Percentiles rank a stretch among this genome's conserved stretches.
phyloP scores from a whole-genome alignment of 1,284 basidiomycete genomes.

The Coniophora puteana region DNA sequence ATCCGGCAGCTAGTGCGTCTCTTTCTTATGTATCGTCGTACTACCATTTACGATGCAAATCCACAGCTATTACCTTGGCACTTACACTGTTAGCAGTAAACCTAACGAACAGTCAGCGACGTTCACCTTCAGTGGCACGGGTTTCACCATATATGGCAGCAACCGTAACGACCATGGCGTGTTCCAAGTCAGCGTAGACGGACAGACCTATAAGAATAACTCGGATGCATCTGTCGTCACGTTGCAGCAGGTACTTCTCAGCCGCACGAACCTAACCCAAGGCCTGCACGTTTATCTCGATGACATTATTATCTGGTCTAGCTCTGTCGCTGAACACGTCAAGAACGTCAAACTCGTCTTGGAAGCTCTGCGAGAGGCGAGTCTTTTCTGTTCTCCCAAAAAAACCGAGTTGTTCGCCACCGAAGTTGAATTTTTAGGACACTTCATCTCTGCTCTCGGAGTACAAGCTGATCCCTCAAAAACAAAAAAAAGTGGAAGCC shows the following conservation, averaged over 20 bases:
- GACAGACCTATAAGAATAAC: slow-evolving; percentile 3
- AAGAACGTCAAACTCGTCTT: slow-evolving; percentile 18
- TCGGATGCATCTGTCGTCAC: slow-evolving; percentile 2
- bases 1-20: too few species aligned
- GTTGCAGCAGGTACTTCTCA: slow-evolving; percentile 14
- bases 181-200: slow-evolving; percentile 18
- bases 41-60: too few species aligned
- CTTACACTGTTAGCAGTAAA: slow-evolving; percentile 12
- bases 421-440: slow-evolving; percentile 30
- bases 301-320: slow-evolving; percentile 31
- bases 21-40: too few species aligned
- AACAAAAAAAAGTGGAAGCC: too few species aligned
- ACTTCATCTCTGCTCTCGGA: slow-evolving; percentile 26
- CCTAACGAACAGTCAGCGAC: slow-evolving; percentile 16
- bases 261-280: slow-evolving; percentile 9
- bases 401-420: slow-evolving; percentile 24
- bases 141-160: slow-evolving; percentile 17
- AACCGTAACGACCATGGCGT: slow-evolving; percentile 15
- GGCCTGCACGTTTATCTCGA: slow-evolving; percentile 14
- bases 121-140: slow-evolving; percentile 25
- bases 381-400: slow-evolving; percentile 16
- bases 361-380: slow-evolving; percentile 10
- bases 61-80: slow-evolving; percentile 10
- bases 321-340: slow-evolving; percentile 24
- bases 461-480: slow-evolving; percentile 31